Evolutionary conservation across 306 rosid genomes (phyloP).

Genomic region (Glycine latifolia): DNA sequence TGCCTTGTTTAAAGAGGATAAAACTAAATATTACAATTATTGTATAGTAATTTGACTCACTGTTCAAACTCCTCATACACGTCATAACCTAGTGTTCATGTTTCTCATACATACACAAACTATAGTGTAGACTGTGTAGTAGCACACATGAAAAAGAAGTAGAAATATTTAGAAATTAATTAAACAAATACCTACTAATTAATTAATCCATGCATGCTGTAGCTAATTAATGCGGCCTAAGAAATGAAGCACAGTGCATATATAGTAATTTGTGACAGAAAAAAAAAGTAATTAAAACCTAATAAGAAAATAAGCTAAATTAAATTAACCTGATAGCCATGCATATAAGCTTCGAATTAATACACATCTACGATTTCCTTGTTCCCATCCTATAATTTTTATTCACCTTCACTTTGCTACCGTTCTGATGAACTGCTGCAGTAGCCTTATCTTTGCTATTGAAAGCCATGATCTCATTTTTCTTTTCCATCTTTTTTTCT

Average conservation of each 20-base stretch:
- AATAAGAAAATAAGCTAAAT: slow-evolving; percentile 29
- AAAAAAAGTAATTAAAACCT: slow-evolving; percentile 9
- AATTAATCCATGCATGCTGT: slow-evolving; percentile 4
- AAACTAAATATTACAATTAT: background rate
- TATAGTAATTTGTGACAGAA: slow-evolving; percentile 21
- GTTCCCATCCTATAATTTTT: slow-evolving; percentile 43
- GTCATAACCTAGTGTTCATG: background rate
- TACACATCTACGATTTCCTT: slow-evolving; percentile 29
- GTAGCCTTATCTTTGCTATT: slow-evolving; percentile 29
- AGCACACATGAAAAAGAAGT: background rate
- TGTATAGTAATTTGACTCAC: background rate
- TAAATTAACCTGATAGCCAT: background rate
- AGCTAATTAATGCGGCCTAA: background rate
- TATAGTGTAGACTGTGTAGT: background rate
- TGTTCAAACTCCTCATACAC: background rate
- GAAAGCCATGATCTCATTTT: slow-evolving; percentile 20
- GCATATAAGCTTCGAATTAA: too few species aligned
- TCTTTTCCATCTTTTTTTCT: slow-evolving; percentile 48
- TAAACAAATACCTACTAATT: background rate
- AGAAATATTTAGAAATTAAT: background rate
- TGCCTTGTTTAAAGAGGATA: background rate
- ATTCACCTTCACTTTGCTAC: slow-evolving; percentile 51
- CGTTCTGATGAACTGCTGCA: slow-evolving; percentile 41
- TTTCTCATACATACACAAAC: background rate
- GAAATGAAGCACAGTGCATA: slow-evolving; percentile 21